Evolutionary conservation across 352 stramenopile species (phyloP), one percentile per base, ranked within the genome.

Genomic region (Phytophthora pini): DNA sequence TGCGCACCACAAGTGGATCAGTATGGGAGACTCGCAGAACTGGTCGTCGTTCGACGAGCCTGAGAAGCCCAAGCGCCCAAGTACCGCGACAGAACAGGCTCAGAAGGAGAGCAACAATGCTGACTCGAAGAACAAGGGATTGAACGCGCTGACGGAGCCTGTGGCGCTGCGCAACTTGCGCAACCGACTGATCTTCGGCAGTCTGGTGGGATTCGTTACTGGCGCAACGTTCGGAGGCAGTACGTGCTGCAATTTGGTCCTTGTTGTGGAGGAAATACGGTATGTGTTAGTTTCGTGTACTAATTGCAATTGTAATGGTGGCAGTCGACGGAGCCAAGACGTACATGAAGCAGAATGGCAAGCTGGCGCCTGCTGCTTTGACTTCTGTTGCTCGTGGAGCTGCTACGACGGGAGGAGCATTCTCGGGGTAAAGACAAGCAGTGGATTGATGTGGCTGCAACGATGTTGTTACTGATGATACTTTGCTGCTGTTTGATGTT

Each of bases 21-120:
- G 17, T 52, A 92, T 93, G 85, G 69, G 81, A 40, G 82, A 91
- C 70, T 91, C 82, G 41, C 81, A 93, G 74, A 91, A 91, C 52
- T 94, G 85, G 85, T 88, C 76, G 61, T 87, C 85, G 49, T 94
- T 92, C 74, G 83, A 72, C 11, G 58, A 92, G 29, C 77, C 79
- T n/a, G 66, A 76, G 22, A 51, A 61, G 64, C 56, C 69, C 36
- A 74, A 74, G 39, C 67, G 40, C 20, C 50, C 49, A 8, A 55
- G 22, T n/a, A 47, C 56, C 7, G 52, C 60, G 44, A n/a, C 34
- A 5, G 48, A 74, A 44, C 38, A 72, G 41, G 12, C 15, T 1
- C 24, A 48, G 29, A 63, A 56, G n/a, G 8, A 20, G 29, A 39
- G 56, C 1, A 13, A 32, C 8, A 32, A 55, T 44, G 17, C 17